These are phyloP conservation scores for Trametes versicolor DNA, from an alignment of 1,284 basidiomycete genomes.

Conservation along the genomic window DNA sequence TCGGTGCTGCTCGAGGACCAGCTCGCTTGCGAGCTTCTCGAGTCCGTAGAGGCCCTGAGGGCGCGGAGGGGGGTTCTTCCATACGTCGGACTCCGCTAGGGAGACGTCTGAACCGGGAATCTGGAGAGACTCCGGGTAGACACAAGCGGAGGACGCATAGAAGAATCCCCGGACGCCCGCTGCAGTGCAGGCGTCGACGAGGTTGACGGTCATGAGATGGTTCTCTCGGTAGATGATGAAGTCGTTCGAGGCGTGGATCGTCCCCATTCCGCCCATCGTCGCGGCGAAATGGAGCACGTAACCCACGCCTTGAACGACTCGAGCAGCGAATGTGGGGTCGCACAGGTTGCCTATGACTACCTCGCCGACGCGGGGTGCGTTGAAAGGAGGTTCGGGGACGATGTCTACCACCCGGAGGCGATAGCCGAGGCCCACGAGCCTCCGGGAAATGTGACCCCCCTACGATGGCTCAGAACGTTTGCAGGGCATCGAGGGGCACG, in stretches of 20 bases:
- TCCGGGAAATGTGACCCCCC: conserved; percentile 62
- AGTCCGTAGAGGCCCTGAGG: conserved; percentile 69
- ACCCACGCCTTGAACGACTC: conserved; percentile 50
- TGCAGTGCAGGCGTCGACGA: conserved; percentile 51
- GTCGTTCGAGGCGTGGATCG: conserved; percentile 62
- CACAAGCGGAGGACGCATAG: conserved; percentile 68
- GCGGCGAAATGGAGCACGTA: conserved; percentile 66
- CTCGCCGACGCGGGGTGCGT: conserved; percentile 47
- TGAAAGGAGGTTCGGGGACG: conserved; percentile 39
- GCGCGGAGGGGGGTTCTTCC: conserved; percentile 45
- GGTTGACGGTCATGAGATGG: conserved; percentile 57
- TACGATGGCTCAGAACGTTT: conserved; percentile 34
- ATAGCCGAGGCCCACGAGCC: conserved; percentile 46
- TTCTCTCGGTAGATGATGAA: conserved; percentile 60
- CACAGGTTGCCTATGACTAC: conserved; percentile 57
- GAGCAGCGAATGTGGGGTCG: conserved; percentile 51
- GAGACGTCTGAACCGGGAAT: conserved; percentile 48
- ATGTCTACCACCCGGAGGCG: conserved; percentile 58
- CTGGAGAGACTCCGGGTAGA: conserved; percentile 62
- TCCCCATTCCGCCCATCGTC: conserved; percentile 70
- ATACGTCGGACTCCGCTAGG: conserved; percentile 58
- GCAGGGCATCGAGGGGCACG: conserved; percentile 7
- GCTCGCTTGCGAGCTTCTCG: conserved; percentile 64
- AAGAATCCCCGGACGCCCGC: conserved; percentile 56
- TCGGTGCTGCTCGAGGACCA: conserved; percentile 50